Evolutionary conservation across 78 protist genomes (phyloP).

Genomic region (slime mould (Dictyostelium discoideum)): DNA sequence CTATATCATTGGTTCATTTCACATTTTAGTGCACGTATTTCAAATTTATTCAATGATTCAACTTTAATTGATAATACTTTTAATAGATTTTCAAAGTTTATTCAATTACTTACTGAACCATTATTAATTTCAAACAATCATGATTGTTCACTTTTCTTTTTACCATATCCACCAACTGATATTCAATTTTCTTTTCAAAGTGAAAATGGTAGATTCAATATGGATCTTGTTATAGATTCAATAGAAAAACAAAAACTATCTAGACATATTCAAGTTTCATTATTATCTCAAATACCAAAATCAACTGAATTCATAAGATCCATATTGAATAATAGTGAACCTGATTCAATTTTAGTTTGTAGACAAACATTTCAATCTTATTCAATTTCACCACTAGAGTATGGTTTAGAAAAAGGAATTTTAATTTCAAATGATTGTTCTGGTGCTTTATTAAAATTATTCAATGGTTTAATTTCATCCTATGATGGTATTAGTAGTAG

Average conservation of each 20-base stretch:
- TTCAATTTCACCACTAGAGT: background rate
- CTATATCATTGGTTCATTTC: slow-evolving; percentile 26
- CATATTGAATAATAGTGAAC: background rate
- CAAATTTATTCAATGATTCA: background rate
- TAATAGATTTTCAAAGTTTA: slow-evolving; percentile 5
- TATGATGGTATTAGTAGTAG: background rate
- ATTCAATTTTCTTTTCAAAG: slow-evolving; percentile 43
- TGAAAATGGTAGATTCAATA: slow-evolving; percentile 13
- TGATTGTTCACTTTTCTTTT: background rate
- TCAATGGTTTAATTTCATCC: background rate
- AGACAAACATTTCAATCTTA: background rate
- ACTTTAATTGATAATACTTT: background rate
- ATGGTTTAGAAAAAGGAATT: background rate
- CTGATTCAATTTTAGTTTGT: slow-evolving; percentile 5
- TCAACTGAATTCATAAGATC: background rate
- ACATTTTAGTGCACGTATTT: background rate
- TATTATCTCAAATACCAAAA: slow-evolving; percentile 13
- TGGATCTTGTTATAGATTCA: slow-evolving; percentile 8
- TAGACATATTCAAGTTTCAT: slow-evolving; percentile 26
- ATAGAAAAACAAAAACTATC: background rate
- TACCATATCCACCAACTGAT: slow-evolving; percentile 41
- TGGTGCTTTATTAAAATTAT: background rate
- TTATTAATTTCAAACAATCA: background rate
- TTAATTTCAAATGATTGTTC: background rate
- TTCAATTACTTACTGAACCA: background rate